These are phyloP conservation scores for Helianthus annuus DNA, from an alignment of 129 eudicot species.

Conservation along the genomic window DNA sequence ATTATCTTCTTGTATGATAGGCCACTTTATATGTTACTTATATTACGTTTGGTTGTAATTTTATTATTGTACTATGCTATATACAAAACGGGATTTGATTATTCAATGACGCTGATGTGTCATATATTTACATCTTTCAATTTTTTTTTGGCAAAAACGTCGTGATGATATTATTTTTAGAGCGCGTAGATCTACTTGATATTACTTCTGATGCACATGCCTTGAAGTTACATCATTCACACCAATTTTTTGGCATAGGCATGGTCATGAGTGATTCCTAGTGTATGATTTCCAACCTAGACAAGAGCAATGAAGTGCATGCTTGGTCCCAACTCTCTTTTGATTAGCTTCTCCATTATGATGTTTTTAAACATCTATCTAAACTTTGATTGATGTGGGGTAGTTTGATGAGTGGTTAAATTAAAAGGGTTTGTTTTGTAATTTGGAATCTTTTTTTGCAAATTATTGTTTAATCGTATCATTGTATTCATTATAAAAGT, in stretches of 20 bases:
- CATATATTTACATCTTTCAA: not conserved
- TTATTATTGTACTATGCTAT: conserved; percentile 15
- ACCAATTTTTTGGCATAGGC: not conserved
- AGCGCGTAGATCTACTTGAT: conserved; percentile 1
- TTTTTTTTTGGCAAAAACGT: conserved; percentile 1
- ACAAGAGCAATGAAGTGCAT: conserved; percentile 21
- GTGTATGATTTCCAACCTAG: conserved; percentile 18
- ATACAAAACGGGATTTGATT: conserved; percentile 15
- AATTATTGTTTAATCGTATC: conserved; percentile 11
- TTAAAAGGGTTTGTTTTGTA: conserved; percentile 16
- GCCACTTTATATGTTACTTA: conserved; percentile 8
- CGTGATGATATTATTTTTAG: conserved; percentile 9
- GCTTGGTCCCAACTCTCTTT: conserved; percentile 38
- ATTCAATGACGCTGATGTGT: not conserved
- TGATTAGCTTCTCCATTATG: conserved; percentile 25
- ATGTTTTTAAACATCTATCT: conserved; percentile 27
- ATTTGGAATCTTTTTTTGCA: conserved; percentile 20
- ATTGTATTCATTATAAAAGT: conserved; percentile 28
- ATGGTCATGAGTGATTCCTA: not conserved
- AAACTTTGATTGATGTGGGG: conserved; percentile 32
- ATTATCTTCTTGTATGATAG: conserved; percentile 22
- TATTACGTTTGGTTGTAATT: conserved; percentile 8
- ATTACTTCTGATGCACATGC: conserved; percentile 5
- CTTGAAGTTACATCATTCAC: conserved; percentile 10
- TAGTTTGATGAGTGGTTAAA: conserved; percentile 26